Base-by-base conservation (phyloP, 208 protist genomes). In the Crithidia bombi region DNA sequence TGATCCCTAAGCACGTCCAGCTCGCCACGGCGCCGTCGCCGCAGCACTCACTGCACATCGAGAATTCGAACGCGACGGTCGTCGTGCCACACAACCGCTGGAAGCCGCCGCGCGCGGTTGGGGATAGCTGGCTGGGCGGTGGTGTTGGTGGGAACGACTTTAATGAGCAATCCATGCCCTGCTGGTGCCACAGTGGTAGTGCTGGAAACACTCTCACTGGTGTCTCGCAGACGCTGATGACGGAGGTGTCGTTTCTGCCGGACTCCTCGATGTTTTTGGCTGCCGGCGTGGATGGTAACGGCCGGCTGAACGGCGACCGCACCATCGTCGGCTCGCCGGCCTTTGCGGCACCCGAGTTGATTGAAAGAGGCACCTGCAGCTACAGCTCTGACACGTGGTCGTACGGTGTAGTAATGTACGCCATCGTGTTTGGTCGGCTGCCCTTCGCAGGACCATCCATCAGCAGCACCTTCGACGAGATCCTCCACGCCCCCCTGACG, bases 371-470 rank as follows among this genome's bases (percentile, higher is more conserved):
- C 64, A 70, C 50, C 66, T 87, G 72, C 73, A 80, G 71, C 62
- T 72, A 54, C 78, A 89, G 96, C 12, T 82, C 80, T 19, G 98
- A 99, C 71, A 71, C 97, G 11, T 99, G 98, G 98, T 96, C 96
- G 26, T 77, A 98, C 15, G 97, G 97, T 15, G 98, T 97, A 47
- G 54, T 98, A 11, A 55, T 98, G 1, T 99, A 95, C 70, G 82
- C 85, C 32, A 74, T 98, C 70, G 75, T 94, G 38, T 98, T 90
- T 59, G 90, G 91, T 28, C 75, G 77, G 6, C 77, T 93, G 49
- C 97, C 97, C 14, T 98, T 98, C 64, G 69, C 75, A 5, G 96
- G 94, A 14, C 50, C 67, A 12, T 84, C 64, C 23, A 59, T 85
- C 36, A 75, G 63, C 25, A 77, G 78, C 17, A 87, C 79, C 17